Evolutionary conservation across 1,284 basidiomycete species (phyloP).

Genomic region (Cryptococcus depauperatus): DNA sequence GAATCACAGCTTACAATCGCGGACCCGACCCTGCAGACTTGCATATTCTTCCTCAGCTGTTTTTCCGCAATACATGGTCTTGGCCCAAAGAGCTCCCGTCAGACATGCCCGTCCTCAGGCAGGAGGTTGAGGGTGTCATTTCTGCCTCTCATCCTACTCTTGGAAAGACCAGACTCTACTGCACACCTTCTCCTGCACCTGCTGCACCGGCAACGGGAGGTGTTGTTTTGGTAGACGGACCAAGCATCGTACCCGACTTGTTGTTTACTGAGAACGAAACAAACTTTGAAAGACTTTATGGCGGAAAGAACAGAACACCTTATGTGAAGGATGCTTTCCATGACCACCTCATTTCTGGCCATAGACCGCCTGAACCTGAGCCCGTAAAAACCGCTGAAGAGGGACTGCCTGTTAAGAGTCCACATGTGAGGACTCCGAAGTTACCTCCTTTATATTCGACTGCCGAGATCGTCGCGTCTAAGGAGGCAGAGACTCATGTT

Average conservation of each 20-base stretch:
- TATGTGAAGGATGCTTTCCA: conserved; percentile 99
- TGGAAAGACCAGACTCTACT: conserved; percentile 73
- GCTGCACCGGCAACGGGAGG: conserved; percentile 59
- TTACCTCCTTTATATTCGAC: conserved; percentile 19
- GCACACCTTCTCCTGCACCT: conserved; percentile 83
- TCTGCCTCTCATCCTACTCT: conserved; percentile 65
- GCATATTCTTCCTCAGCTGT: conserved; percentile 89
- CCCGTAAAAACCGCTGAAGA: conserved; percentile 13
- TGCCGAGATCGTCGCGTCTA: conserved; percentile 16
- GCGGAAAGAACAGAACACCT: conserved; percentile 68
- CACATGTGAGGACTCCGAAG: conserved; percentile 21
- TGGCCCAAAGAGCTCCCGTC: conserved; percentile 77
- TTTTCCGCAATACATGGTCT: conserved; percentile 97
- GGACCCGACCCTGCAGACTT: conserved; percentile 92
- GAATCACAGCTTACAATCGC: conserved; percentile 93
- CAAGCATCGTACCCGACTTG: conserved; percentile 67
- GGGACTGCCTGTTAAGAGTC: conserved; percentile 20
- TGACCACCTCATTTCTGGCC: conserved; percentile 82
- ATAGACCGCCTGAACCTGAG: conserved; percentile 55
- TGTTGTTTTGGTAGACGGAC: conserved; percentile 55
- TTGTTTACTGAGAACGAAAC: conserved; percentile 96
- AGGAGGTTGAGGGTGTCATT: conserved; percentile 54
- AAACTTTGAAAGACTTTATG: conserved; percentile 84
- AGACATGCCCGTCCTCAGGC: conserved; percentile 58
- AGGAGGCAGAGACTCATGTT: background rate